These are phyloP conservation scores for Alopecurus myosuroides DNA, from an alignment of 176 grass and related monocot genomes.

Conservation along the genomic window DNA sequence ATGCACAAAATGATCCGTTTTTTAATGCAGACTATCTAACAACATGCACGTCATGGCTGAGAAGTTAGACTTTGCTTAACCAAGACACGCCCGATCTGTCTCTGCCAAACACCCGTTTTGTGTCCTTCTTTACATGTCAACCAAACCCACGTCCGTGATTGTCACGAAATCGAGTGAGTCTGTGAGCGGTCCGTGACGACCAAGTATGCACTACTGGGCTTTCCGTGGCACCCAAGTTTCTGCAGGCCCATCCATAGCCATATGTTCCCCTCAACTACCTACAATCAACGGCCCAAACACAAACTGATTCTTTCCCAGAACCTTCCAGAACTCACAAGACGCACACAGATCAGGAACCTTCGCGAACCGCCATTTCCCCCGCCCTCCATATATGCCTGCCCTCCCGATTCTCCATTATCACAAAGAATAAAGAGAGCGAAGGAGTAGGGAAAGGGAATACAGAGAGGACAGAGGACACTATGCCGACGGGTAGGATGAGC, in stretches of 20 bases:
- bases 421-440: neutral
- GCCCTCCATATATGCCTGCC: neutral
- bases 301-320: neutral
- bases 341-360: neutral
- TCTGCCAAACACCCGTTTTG: too few relatives aligned
- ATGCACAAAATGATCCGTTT: too few relatives aligned
- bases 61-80: too few relatives aligned
- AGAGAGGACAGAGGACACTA: neutral
- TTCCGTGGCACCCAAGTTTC: slow-evolving; percentile 10
- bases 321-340: neutral
- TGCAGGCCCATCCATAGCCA: neutral
- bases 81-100: too few relatives aligned
- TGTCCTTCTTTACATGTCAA: too few relatives aligned
- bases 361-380: neutral
- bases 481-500: slow-evolving; percentile 46
- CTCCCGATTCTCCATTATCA: neutral
- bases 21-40: too few relatives aligned
- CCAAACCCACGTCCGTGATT: neutral
- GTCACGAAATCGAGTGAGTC: neutral
- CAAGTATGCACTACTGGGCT: neutral
- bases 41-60: too few relatives aligned
- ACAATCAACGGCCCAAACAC: slow-evolving; percentile 1
- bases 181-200: neutral
- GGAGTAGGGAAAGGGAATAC: too few relatives aligned
- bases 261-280: neutral